Base-by-base conservation (phyloP, 768 basidiomycete species). In the Serendipita sp. region DNA sequence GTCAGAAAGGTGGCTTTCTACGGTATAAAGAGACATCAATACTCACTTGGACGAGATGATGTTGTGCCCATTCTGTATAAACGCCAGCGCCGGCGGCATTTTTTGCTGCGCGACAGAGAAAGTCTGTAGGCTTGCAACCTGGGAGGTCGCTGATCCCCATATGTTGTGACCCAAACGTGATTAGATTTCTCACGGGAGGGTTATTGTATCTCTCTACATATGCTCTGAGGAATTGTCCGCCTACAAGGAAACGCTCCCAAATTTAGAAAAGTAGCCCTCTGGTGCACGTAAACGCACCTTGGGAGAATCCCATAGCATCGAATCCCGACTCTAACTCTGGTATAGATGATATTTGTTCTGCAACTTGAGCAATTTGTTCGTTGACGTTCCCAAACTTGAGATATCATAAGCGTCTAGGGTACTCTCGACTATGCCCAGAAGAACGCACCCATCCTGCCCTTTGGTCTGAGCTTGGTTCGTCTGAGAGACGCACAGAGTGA, bases 241-340 rank as follows among this genome's bases (percentile, higher is more conserved):
- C 86, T 85, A 66, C 28, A 23, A 41, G 41, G 41, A 41, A 7
- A 13, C 1, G 41, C 7, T 13, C 13, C 41, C 5, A 41, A 63
- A 64, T 65, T 13, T 35, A 18, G 23, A 23, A 23, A 23, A 2
- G n/a, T 32, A 44, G 1, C 36, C 10, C 30, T 34, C 32, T 16
- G 45, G 34, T 35, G 41, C 23, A 66, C 44, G 28, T 28, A 64
- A 47, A 63, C 71, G n/a, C 63, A 73, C 86, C 90, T 80, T 93
- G 91, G 0, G 90, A 92, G 73, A 93, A 85, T 0, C 91, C 91
- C 63, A 93, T 84, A 15, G 87, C 91, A 71, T 91, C 89, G 68
- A 92, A 93, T 2, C 91, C 91, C 34, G 70, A 70, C 56, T 76
- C 67, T 15, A 93, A 79, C 69, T 91, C 84, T 0, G 82, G 78